Evolutionary conservation across 768 basidiomycete species (phyloP).

Genomic region (Leccinum variicolor): DNA sequence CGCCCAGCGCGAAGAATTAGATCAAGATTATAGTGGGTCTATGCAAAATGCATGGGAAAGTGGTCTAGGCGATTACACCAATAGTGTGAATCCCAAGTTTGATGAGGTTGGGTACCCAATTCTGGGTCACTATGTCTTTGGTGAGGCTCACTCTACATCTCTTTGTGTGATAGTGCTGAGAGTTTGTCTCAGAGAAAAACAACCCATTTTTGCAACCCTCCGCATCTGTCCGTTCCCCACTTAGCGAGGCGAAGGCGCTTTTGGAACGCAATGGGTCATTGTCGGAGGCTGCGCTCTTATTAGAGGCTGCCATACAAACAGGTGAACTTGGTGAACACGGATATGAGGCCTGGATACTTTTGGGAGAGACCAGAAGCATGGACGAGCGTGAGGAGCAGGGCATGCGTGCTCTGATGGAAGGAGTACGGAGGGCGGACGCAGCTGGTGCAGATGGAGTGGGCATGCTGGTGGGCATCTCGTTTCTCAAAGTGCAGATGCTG

Average conservation of each 20-base stretch:
- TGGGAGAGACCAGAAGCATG: constrained; percentile 89
- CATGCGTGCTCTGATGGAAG: constrained; percentile 75
- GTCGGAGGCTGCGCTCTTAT: constrained; percentile 78
- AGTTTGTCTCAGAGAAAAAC: constrained; percentile 51
- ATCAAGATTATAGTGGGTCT: constrained; percentile 55
- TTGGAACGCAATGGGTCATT: constrained; percentile 81
- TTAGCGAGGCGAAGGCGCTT: constrained; percentile 73
- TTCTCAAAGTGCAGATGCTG: neutral
- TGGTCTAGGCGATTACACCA: constrained; percentile 44
- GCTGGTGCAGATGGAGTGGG: constrained; percentile 64
- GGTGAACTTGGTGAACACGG: constrained; percentile 78
- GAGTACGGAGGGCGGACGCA: constrained; percentile 62
- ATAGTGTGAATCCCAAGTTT: constrained; percentile 42
- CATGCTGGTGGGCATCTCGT: constrained; percentile 57
- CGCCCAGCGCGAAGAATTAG: constrained; percentile 59
- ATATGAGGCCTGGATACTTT: constrained; percentile 88
- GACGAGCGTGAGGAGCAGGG: constrained; percentile 84
- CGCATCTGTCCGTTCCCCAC: constrained; percentile 42
- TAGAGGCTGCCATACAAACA: constrained; percentile 88
- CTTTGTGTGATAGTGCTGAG: neutral
- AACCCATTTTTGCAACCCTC: constrained; percentile 67
- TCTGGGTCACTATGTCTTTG: constrained; percentile 72
- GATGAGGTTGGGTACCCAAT: constrained; percentile 75
- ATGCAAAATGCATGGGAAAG: constrained; percentile 68
- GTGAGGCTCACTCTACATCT: constrained; percentile 40